phyloP scores from a whole-genome alignment of 2,329 filamentous ascomycete genomes.

The Exophiala spinifera region DNA sequence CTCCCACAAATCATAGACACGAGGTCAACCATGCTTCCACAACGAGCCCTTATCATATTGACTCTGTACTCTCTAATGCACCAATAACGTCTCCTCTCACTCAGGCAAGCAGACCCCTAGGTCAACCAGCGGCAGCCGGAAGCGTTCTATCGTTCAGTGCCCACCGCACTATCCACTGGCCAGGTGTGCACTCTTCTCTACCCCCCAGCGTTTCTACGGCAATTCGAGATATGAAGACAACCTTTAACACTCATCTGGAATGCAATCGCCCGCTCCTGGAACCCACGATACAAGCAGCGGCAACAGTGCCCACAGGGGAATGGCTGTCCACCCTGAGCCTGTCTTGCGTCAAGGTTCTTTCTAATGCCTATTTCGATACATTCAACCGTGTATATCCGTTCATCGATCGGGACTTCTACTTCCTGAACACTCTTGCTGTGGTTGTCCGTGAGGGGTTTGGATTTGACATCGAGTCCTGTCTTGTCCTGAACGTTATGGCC shows the following conservation, averaged over 20 bases:
- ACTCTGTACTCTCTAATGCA: conserved; percentile 34
- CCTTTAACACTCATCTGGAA: conserved; percentile 52
- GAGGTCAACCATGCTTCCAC: conserved; percentile 14
- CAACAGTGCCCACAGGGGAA: conserved; percentile 4
- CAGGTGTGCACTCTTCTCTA: conserved; percentile 45
- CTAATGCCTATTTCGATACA: conserved; percentile 53
- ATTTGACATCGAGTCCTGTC: conserved; percentile 51
- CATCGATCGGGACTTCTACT: conserved; percentile 53
- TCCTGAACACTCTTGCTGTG: conserved; percentile 45
- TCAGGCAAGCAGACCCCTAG: conserved; percentile 36
- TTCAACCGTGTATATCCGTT: conserved; percentile 54
- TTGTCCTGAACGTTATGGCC: conserved; percentile 52
- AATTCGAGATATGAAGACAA: conserved; percentile 41
- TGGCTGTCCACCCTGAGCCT: conserved; percentile 50
- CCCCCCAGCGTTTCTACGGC: conserved; percentile 41
- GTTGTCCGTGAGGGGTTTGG: conserved; percentile 30
- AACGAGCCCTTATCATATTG: conserved; percentile 32
- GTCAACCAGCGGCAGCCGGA: neutral
- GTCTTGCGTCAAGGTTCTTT: conserved; percentile 50
- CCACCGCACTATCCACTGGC: conserved; percentile 51
- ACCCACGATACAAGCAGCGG: conserved; percentile 22
- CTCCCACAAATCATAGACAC: conserved; percentile 10
- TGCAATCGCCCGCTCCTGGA: conserved; percentile 46
- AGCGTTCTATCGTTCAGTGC: conserved; percentile 46
- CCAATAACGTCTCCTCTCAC: conserved; percentile 32